Percentiles rank a stretch among this genome's conserved stretches.
Evolutionary conservation across 768 basidiomycete genomes (phyloP).

Genomic region (Suillus discolor): DNA sequence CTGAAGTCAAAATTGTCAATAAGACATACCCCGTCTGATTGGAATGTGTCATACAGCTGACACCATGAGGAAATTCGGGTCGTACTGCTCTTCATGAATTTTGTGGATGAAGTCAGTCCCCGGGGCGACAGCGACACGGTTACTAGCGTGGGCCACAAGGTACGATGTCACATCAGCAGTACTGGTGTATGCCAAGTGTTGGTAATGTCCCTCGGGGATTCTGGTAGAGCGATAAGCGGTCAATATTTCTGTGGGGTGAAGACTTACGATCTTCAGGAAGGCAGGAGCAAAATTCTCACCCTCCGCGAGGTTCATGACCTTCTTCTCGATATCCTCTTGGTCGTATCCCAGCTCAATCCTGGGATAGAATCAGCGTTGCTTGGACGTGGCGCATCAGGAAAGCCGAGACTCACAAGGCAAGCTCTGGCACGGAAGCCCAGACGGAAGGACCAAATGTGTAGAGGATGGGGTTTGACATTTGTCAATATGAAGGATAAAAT

Average conservation of each 20-base stretch:
- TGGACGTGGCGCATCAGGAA: neutral
- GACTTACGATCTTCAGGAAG: conserved; percentile 43
- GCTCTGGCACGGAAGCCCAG: conserved; percentile 43
- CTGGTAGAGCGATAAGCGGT: conserved; percentile 20
- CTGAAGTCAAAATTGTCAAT: conserved; percentile 25
- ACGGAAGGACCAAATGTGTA: conserved; percentile 41
- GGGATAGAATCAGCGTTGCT: neutral
- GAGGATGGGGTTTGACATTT: conserved; percentile 28
- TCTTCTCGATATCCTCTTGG: conserved; percentile 35
- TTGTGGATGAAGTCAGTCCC: conserved; percentile 38
- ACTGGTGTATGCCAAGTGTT: conserved; percentile 41
- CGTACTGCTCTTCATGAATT: conserved; percentile 47
- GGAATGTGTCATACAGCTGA: conserved; percentile 35
- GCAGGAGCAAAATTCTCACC: conserved; percentile 51
- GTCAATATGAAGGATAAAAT: neutral
- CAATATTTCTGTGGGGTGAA: neutral
- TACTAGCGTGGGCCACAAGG: conserved; percentile 42
- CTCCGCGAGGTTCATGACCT: conserved; percentile 42
- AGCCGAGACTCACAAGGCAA: conserved; percentile 40
- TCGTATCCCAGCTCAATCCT: conserved; percentile 49
- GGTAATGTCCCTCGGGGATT: conserved; percentile 49
- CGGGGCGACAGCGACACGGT: conserved; percentile 29
- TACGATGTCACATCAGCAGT: conserved; percentile 44
- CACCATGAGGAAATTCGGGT: conserved; percentile 55
- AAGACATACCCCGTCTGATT: neutral